A percentile compares a stretch with the other conserved stretches of the same genome.
Conservation (phyloP, 306 rosid species). For the Citrullus amarus region DNA sequence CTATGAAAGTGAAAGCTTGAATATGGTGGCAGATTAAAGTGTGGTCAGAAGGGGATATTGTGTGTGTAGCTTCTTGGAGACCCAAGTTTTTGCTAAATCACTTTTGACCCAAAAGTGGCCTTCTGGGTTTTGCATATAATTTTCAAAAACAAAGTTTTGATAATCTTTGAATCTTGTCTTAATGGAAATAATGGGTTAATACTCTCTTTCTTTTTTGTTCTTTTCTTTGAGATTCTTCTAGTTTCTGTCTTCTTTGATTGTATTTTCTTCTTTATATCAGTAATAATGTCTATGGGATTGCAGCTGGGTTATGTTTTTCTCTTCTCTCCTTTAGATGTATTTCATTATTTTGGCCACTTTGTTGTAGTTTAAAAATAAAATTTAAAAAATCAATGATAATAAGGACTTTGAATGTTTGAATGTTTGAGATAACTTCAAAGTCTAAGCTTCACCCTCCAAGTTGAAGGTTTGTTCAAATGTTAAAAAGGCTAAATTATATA, state of each 20-base stretch:
- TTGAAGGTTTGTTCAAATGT: no score
- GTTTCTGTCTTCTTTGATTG: background rate
- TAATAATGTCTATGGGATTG: background rate
- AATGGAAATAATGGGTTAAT: background rate
- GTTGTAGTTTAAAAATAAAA: no score
- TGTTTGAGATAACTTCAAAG: no score
- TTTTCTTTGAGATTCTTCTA: background rate
- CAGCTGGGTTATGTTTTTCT: background rate
- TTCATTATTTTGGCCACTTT: background rate
- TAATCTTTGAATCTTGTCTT: background rate
- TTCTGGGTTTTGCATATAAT: constrained; percentile 1
- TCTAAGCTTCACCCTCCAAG: no score
- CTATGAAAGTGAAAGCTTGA: constrained; percentile 6
- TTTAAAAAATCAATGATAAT: no score
- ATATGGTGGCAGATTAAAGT: constrained; percentile 3
- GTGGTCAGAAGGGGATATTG: background rate
- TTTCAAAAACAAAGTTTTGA: background rate
- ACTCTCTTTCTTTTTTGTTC: background rate
- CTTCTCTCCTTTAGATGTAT: no score
- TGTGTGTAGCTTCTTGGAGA: background rate
- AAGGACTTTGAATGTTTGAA: no score
- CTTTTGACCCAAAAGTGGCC: constrained; percentile 11
- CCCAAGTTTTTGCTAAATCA: background rate
- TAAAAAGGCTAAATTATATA: no score
- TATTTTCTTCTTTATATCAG: background rate